Percentiles rank a stretch among this genome's conserved stretches.
Evolutionary conservation across 2,329 filamentous ascomycete genomes (phyloP).

Genomic region (Sporothrix brasiliensis): DNA sequence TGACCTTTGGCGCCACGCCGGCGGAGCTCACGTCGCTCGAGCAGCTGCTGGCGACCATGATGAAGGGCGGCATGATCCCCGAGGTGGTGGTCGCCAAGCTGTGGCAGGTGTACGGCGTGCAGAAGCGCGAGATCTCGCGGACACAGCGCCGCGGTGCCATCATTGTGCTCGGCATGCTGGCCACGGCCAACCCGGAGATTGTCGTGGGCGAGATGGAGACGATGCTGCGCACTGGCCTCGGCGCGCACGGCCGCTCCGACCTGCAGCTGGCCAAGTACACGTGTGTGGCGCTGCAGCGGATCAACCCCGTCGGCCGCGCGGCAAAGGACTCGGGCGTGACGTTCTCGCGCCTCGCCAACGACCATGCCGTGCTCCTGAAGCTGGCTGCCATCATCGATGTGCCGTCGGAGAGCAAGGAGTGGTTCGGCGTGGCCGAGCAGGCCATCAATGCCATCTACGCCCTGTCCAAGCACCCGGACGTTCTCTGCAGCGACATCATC

Average conservation of each 20-base stretch:
- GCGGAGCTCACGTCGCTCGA: slow-evolving; percentile 95
- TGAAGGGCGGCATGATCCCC: slow-evolving; percentile 85
- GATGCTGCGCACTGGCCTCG: slow-evolving; percentile 88
- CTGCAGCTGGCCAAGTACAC: slow-evolving; percentile 92
- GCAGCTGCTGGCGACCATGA: slow-evolving; percentile 94
- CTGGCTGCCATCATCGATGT: slow-evolving; percentile 85
- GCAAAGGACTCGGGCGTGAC: slow-evolving; percentile 71
- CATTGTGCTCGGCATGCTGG: slow-evolving; percentile 95
- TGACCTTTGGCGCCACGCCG: slow-evolving; percentile 93
- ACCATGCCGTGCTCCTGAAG: slow-evolving; percentile 81
- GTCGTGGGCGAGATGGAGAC: slow-evolving; percentile 93
- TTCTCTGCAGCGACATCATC: slow-evolving; percentile 87
- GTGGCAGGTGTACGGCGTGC: slow-evolving; percentile 96
- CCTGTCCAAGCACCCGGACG: slow-evolving; percentile 90
- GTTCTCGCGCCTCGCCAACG: slow-evolving; percentile 81
- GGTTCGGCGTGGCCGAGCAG: slow-evolving; percentile 94
- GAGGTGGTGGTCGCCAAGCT: slow-evolving; percentile 87
- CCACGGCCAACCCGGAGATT: slow-evolving; percentile 87
- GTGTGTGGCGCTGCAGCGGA: slow-evolving; percentile 86
- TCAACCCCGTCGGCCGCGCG: slow-evolving; percentile 82
- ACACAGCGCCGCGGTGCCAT: slow-evolving; percentile 90
- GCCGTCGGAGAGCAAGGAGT: slow-evolving; percentile 87
- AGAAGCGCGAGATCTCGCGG: slow-evolving; percentile 88
- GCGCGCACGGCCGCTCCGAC: slow-evolving; percentile 76
- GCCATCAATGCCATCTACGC: slow-evolving; percentile 94